phyloP scores from a whole-genome alignment of 2,329 filamentous ascomycete genomes.

The Fusarium scirpi region DNA sequence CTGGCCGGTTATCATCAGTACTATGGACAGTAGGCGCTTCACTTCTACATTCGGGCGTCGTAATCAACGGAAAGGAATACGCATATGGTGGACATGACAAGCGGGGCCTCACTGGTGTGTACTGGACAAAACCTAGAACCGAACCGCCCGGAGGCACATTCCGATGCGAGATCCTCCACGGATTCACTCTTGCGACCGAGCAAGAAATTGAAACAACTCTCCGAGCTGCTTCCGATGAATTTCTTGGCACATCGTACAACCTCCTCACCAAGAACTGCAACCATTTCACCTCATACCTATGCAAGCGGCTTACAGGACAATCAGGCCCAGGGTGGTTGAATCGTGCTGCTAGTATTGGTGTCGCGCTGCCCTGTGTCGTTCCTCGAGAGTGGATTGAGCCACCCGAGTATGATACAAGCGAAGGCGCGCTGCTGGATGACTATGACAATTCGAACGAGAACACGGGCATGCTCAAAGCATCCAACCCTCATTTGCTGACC shows the following conservation, averaged over 20 bases:
- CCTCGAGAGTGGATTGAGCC: slow-evolving; percentile 85
- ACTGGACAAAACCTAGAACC: slow-evolving; percentile 80
- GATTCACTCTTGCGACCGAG: slow-evolving; percentile 77
- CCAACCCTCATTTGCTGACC: slow-evolving; percentile 50
- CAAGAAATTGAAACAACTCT: slow-evolving; percentile 79
- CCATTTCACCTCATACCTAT: slow-evolving; percentile 85
- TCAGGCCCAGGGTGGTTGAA: slow-evolving; percentile 82
- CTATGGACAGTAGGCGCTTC: slow-evolving; percentile 83
- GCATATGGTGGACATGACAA: slow-evolving; percentile 86
- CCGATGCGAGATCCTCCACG: slow-evolving; percentile 79
- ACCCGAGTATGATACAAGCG: slow-evolving; percentile 79
- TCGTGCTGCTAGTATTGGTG: slow-evolving; percentile 83
- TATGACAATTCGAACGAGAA: slow-evolving; percentile 65
- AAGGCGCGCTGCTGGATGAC: slow-evolving; percentile 75
- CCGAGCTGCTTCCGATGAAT: slow-evolving; percentile 75
- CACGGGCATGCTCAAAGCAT: slow-evolving; percentile 67
- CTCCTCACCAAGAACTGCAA: slow-evolving; percentile 89
- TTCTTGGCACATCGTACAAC: slow-evolving; percentile 82
- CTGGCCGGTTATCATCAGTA: slow-evolving; percentile 78
- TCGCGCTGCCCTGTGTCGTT: slow-evolving; percentile 84
- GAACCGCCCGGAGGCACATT: slow-evolving; percentile 84
- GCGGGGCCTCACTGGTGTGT: slow-evolving; percentile 79
- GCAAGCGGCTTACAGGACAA: slow-evolving; percentile 76
- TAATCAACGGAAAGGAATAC: slow-evolving; percentile 84
- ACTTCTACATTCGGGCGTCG: slow-evolving; percentile 84